A percentile compares a stretch with the other conserved stretches of the same genome.
phyloP scores from a whole-genome alignment of 1,284 basidiomycete genomes.

The Ceratobasidium sp. region DNA sequence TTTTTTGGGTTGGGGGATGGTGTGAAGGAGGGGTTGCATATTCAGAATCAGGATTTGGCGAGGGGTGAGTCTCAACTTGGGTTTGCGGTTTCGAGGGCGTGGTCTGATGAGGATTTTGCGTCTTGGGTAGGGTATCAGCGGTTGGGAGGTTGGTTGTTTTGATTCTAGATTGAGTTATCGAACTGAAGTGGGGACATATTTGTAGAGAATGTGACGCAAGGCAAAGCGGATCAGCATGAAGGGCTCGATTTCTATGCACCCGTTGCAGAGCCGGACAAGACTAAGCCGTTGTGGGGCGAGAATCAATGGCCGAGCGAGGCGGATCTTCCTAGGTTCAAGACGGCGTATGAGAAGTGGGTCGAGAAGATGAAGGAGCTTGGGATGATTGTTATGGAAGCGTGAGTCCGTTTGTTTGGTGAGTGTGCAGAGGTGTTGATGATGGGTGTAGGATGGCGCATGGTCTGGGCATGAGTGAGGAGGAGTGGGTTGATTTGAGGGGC shows the following conservation, averaged over 20 bases:
- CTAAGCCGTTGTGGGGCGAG: constrained; percentile 78
- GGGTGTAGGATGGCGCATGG: constrained; percentile 78
- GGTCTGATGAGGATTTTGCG: constrained; percentile 22
- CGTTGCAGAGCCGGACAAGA: constrained; percentile 75
- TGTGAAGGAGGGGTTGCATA: constrained; percentile 77
- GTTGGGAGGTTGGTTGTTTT: constrained; percentile 38
- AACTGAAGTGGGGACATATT: too few relatives aligned
- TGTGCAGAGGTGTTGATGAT: not conserved
- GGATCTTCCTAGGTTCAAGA: constrained; percentile 66
- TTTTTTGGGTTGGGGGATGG: constrained; percentile 80
- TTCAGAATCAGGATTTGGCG: constrained; percentile 77
- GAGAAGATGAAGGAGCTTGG: constrained; percentile 86
- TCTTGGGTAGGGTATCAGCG: constrained; percentile 55
- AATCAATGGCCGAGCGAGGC: constrained; percentile 80
- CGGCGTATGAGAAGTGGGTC: constrained; percentile 77
- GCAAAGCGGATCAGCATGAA: constrained; percentile 74
- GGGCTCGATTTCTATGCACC: constrained; percentile 85
- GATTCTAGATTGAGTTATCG: too few relatives aligned
- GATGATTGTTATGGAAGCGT: constrained; percentile 84
- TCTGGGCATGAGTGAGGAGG: constrained; percentile 75
- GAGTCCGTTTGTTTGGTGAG: constrained; percentile 53
- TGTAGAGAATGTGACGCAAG: constrained; percentile 87
- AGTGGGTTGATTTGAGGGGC: constrained; percentile 74
- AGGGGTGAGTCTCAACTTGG: constrained; percentile 67
- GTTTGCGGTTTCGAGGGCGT: not conserved